phyloP scores from a whole-genome alignment of 2,329 filamentous ascomycete species.

The Paraconiothyrium sp. region DNA sequence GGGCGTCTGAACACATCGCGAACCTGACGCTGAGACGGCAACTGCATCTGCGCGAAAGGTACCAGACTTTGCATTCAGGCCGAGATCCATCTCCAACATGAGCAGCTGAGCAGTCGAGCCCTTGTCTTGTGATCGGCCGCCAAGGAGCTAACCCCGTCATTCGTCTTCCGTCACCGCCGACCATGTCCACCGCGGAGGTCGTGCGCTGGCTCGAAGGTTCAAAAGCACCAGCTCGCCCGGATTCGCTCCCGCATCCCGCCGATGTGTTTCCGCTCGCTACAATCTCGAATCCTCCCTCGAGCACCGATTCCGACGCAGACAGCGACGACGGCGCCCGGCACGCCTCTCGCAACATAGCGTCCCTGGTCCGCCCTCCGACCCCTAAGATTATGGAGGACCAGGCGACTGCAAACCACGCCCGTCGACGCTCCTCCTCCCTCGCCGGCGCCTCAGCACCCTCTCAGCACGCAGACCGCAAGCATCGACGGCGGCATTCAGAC shows the following conservation, averaged over 20 bases:
- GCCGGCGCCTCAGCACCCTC: constrained; percentile 37
- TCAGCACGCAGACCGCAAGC: constrained; percentile 36
- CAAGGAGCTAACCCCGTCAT: constrained; percentile 29
- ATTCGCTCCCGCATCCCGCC: constrained; percentile 45
- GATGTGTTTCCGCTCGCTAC: constrained; percentile 50
- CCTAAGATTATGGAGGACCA: constrained; percentile 45
- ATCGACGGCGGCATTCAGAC: constrained; percentile 38
- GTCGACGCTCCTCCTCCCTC: constrained; percentile 48
- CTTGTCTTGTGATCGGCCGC: constrained; percentile 7
- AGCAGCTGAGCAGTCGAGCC: constrained; percentile 5
- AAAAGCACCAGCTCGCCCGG: constrained; percentile 31
- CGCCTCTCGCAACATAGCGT: constrained; percentile 34
- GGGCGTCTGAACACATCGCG: constrained; percentile 1
- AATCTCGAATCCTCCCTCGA: constrained; percentile 46
- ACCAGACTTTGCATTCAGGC: background rate
- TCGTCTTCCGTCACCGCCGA: constrained; percentile 19
- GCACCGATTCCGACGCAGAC: constrained; percentile 35
- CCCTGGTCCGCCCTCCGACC: constrained; percentile 42
- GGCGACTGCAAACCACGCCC: constrained; percentile 32
- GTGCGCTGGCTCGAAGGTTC: constrained; percentile 46
- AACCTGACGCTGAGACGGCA: constrained; percentile 2
- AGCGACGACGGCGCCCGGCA: constrained; percentile 31
- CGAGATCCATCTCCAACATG: background rate
- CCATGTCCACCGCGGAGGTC: constrained; percentile 33
- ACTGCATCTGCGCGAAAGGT: constrained; percentile 4